Percentiles rank a stretch among this genome's conserved stretches.
Evolutionary conservation across 2,329 filamentous ascomycete species (phyloP).

Genomic region (Chlorencoelia australis): DNA sequence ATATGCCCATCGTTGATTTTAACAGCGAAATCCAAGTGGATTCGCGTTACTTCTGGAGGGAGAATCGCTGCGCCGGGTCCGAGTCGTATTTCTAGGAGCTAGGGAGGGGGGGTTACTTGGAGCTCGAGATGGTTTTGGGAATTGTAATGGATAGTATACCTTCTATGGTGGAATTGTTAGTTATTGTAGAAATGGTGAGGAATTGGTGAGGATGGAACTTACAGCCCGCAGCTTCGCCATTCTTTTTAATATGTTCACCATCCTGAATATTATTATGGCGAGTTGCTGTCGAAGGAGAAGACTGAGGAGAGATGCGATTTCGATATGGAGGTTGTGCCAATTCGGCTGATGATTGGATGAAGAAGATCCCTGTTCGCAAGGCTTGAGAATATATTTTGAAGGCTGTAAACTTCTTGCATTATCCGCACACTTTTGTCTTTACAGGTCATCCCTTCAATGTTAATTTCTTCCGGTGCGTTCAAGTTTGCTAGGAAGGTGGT

Average conservation of each 20-base stretch:
- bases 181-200: slow-evolving; percentile 11
- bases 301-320: no score
- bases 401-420: no score
- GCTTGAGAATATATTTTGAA: slow-evolving; percentile 9
- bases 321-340: no score
- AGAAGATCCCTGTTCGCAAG: no score
- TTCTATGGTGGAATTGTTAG: slow-evolving; percentile 30
- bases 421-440: no score
- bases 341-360: no score
- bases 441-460: no score
- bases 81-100: slow-evolving; percentile 67
- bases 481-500: no score
- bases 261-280: slow-evolving; percentile 25
- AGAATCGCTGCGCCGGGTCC: slow-evolving; percentile 78
- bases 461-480: no score
- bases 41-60: slow-evolving; percentile 62
- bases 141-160: no score
- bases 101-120: slow-evolving; percentile 15
- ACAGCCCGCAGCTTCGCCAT: slow-evolving; percentile 67
- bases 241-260: slow-evolving; percentile 53
- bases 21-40: slow-evolving; percentile 63
- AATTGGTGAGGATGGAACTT: slow-evolving; percentile 31
- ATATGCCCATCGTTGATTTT: slow-evolving; percentile 56
- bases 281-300: no score
- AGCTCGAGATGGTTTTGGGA: no score